A percentile compares a stretch with the other conserved stretches of the same genome.
Conservation (phyloP, 2,329 filamentous ascomycete genomes). For the Diaporthe sp. region DNA sequence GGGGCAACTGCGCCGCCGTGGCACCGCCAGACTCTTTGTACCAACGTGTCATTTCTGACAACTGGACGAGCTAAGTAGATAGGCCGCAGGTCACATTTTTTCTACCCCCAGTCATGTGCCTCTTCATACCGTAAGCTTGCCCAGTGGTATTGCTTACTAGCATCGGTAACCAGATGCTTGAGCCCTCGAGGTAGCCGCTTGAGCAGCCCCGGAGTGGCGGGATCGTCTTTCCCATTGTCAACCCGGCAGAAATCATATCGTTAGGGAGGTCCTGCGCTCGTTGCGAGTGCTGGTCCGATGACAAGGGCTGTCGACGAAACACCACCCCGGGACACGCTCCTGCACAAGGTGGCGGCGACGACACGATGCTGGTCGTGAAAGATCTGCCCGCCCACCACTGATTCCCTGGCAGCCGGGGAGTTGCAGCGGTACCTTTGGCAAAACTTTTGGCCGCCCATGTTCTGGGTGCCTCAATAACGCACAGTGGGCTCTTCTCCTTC, state of each 20-base stretch:
- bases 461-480: not conserved
- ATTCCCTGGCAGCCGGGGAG: not conserved
- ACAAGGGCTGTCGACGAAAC: not conserved
- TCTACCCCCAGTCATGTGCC: conserved; percentile 1
- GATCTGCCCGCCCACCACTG: not conserved
- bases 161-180: not conserved
- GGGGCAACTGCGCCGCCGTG: not conserved
- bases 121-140: conserved; percentile 1
- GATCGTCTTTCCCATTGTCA: not conserved
- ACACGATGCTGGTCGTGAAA: not conserved
- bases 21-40: conserved; percentile 15
- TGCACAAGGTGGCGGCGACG: not conserved
- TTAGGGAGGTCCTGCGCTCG: not conserved
- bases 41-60: conserved; percentile 32
- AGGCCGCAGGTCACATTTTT: conserved; percentile 25
- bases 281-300: not conserved
- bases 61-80: conserved; percentile 19
- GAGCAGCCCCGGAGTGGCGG: not conserved
- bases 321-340: not conserved
- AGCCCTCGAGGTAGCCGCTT: conserved; percentile 5
- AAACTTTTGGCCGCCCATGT: not conserved
- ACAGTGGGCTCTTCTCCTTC: conserved; percentile 2
- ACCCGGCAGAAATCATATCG: not conserved
- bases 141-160: not conserved
- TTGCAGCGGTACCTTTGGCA: not conserved